Evolutionary conservation across 306 rosid genomes (phyloP).

Genomic region (Trichosanthes cucumerina): DNA sequence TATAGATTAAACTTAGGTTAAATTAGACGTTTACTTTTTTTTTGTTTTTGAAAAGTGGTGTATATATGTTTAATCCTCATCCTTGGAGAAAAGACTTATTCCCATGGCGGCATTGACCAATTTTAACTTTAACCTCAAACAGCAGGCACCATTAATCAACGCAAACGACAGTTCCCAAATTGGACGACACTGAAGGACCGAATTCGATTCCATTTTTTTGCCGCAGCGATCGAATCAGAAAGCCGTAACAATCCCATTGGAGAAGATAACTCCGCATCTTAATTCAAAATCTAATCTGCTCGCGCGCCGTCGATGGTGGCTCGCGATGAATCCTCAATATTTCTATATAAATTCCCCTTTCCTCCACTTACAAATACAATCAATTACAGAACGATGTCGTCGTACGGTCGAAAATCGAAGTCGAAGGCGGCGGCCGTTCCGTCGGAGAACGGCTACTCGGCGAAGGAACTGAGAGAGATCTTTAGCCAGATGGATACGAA

Average conservation of each 20-base stretch:
- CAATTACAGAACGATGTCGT: background rate
- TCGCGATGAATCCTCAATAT: background rate
- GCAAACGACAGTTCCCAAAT: background rate
- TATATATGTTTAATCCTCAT: no score
- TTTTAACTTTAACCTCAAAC: no score
- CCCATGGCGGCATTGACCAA: no score
- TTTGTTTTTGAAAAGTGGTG: no score
- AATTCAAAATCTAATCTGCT: background rate
- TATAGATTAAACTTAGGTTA: no score
- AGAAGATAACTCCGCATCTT: background rate
- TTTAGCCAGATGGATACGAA: slow-evolving; percentile 9
- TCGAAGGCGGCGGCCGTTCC: background rate
- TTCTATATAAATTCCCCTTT: background rate
- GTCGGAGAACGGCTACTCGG: background rate
- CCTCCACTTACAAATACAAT: background rate
- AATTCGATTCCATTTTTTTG: background rate
- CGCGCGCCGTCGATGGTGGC: background rate
- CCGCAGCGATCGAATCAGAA: background rate
- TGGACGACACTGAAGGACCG: background rate
- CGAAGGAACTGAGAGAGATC: background rate
- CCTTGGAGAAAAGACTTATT: no score
- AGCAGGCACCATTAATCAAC: no score
- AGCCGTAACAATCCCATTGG: background rate
- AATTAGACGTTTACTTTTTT: no score
- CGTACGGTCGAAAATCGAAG: background rate